These are phyloP conservation scores for Ilyonectria sp. DNA, from an alignment of 2,329 filamentous ascomycete genomes.

Conservation along the genomic window DNA sequence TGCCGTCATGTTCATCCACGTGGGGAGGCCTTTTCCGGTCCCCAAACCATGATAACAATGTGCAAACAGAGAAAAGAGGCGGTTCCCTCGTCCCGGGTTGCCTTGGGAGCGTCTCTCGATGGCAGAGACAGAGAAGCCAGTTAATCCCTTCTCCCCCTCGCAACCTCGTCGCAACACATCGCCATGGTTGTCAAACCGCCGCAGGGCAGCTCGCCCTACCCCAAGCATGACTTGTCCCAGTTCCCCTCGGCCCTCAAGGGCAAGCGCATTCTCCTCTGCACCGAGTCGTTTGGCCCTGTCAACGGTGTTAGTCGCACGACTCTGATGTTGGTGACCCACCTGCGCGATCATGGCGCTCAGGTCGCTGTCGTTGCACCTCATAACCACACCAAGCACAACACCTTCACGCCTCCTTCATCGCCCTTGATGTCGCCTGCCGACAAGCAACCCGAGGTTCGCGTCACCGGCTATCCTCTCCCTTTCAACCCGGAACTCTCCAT, in stretches of 20 bases:
- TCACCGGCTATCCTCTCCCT: conserved; percentile 76
- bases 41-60: conserved; percentile 18
- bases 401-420: conserved; percentile 63
- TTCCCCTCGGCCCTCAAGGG: conserved; percentile 68
- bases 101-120: not conserved
- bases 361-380: conserved; percentile 78
- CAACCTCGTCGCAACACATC: conserved; percentile 20
- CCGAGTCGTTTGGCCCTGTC: conserved; percentile 80
- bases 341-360: conserved; percentile 74
- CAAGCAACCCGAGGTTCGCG: conserved; percentile 66
- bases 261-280: conserved; percentile 76
- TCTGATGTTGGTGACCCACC: conserved; percentile 77
- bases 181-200: conserved; percentile 35
- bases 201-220: conserved; percentile 25
- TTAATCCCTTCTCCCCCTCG: not conserved
- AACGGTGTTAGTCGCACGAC: conserved; percentile 83
- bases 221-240: conserved; percentile 57
- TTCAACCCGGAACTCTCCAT: conserved; percentile 81
- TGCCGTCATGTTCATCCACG: conserved; percentile 42
- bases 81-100: conserved; percentile 31
- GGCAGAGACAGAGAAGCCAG: not conserved
- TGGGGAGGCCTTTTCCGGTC: conserved; percentile 41
- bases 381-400: conserved; percentile 68
- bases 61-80: conserved; percentile 44
- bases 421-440: conserved; percentile 51